Evolutionary conservation across 352 stramenopile genomes (phyloP), one percentile per base, ranked within the genome.

Genomic region (Pythium rishiriense): DNA sequence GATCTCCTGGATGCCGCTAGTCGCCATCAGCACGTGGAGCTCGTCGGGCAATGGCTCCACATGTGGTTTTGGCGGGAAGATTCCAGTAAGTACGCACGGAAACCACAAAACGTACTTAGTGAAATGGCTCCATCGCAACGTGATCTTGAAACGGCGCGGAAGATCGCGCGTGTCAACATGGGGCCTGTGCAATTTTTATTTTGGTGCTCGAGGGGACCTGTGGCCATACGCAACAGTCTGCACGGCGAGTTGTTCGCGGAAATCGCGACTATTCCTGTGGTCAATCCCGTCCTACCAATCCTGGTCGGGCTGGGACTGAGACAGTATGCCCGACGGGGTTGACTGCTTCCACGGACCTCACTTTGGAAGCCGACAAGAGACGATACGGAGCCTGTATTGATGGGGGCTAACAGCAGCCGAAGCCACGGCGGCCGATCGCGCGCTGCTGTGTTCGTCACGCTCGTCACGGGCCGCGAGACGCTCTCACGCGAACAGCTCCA

Each of bases 1-100:
- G 49, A 90, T 68, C 66, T 87, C 72, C 45, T 84, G 79, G 21
- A 90, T 75, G 24, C 54, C 55, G 17, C 53, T 31, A 15, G 22
- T 67, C 26, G 48, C 28, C 28, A n/a, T 31, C 6, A 25, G 25
- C 6, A 1, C 37, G 47, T 33, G 28, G 48, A 41, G 26, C 46
- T 35, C 17, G 48, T 55, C 48, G 14, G 15, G 48, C 48, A 55
- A 26, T 17, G n/a, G 37, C 15, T 21, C 28, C 25, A 24, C 25
- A 42, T 9, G 17, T 19, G 21, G 25, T 54, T 53, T 67, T 67
- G 60, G 60, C 60, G 60, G 50, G 60, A 54, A 11, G 56, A 43
- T 64, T 25, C 25, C 15, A 6, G 19, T 57, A 68, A 57, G 61
- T 68, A 62, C 37, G 37, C 10, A 21, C 11, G 1, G 14, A 1